These are phyloP conservation scores for Dicorynia guianensis DNA, from an alignment of 306 rosid species.

Conservation along the genomic window DNA sequence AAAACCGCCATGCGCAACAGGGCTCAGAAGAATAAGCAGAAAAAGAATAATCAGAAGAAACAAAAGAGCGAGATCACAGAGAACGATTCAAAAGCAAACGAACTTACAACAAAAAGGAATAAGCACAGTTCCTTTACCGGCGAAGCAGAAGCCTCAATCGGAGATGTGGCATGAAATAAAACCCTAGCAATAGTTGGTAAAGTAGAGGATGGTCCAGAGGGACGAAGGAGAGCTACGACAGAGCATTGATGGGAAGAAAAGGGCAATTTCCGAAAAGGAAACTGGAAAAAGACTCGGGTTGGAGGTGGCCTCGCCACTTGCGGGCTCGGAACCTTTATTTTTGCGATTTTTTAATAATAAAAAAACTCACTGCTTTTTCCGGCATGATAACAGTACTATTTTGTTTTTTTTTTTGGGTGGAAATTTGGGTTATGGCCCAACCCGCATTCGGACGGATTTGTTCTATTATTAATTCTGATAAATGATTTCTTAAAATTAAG, in stretches of 20 bases:
- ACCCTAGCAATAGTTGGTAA: conserved; percentile 41
- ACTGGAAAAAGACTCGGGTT: neutral
- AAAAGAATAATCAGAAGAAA: neutral
- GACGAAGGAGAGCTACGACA: neutral
- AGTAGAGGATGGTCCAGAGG: conserved; percentile 2
- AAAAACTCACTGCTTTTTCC: too few relatives aligned
- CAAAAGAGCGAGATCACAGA: neutral
- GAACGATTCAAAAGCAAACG: neutral
- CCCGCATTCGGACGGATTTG: too few relatives aligned
- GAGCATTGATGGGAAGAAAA: neutral
- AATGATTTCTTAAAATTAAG: too few relatives aligned
- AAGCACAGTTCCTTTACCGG: neutral
- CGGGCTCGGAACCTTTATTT: too few relatives aligned
- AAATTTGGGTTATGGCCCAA: too few relatives aligned
- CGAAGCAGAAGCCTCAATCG: neutral
- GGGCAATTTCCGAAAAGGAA: too few relatives aligned
- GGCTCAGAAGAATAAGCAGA: neutral
- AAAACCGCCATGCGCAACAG: neutral
- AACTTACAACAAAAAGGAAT: neutral
- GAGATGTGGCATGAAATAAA: conserved; percentile 14
- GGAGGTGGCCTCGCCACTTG: too few relatives aligned
- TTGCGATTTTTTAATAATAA: too few relatives aligned
- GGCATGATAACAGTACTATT: too few relatives aligned
- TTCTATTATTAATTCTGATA: too few relatives aligned
- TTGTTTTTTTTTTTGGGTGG: too few relatives aligned